Evolutionary conservation across 2,329 filamentous ascomycete genomes (phyloP), one percentile per base, ranked within the genome.

Genomic region (Pestalotiopsis sp.): DNA sequence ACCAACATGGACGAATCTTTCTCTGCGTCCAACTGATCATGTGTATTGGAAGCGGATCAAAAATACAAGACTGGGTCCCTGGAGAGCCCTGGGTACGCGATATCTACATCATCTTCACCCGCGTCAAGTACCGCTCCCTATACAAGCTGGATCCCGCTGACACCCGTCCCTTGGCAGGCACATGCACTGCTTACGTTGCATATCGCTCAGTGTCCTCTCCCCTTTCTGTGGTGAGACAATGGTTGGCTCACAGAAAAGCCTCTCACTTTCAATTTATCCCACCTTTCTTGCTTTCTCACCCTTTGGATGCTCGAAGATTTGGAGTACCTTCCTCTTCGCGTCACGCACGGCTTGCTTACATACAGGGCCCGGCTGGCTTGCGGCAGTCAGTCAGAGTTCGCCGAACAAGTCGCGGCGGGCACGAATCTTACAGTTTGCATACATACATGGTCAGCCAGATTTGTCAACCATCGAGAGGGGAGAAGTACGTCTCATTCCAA

Each of bases 151-250:
- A 35, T 58, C 26, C 22, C 26, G 56, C 56, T 58, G 22, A 58
- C 56, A 58, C 20, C 26, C 26, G 56, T 35, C 22, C 10, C 56
- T 58, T 58, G 56, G 56, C 56, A 58, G 56, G 56, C 56, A 58
- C 56, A 58, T 58, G 56, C 26, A 14, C n/a, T 61, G 58, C 58
- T 61, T 61, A 61, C 58, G 10, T 61, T 26, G 35, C 30, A 20
- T 35, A 40, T 61, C 24, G 35, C 22, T n/a, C 55, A 58, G 22
- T 24, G 11, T 11, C 20, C 7, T 61, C 58, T 39, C n/a, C 38
- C 58, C 58, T 20, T 6, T 61, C 7, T 38, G 58, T 20, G n/a
- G 26, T 22, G 30, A 58, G 56, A 6, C 30, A n/a, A 26, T 61
- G 58, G 35, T 39, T 35, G 44, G 44, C 44, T 52, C 44, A 52